Evolutionary conservation across 352 stramenopile species (phyloP).

Genomic region (Stramenopiles sp.): DNA sequence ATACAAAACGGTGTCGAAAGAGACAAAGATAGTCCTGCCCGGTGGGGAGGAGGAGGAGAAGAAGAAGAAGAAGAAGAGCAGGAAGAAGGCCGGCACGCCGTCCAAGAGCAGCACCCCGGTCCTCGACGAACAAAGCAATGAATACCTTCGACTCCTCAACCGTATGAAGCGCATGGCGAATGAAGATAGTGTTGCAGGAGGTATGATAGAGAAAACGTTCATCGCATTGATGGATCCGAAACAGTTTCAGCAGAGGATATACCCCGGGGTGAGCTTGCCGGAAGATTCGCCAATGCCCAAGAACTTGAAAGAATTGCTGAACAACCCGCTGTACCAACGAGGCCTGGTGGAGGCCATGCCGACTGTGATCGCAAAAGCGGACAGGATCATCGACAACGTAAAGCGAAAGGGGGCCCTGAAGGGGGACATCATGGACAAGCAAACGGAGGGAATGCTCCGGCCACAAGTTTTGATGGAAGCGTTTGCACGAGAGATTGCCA

Average conservation of each 20-base stretch:
- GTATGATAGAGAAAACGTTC: slow-evolving; percentile 46
- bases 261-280: slow-evolving; percentile 40
- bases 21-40: slow-evolving; percentile 20
- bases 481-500: slow-evolving; percentile 48
- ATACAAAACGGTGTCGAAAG: slow-evolving; percentile 42
- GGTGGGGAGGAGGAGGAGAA: slow-evolving; percentile 14
- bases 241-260: slow-evolving; percentile 51
- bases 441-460: slow-evolving; percentile 39
- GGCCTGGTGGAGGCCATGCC: slow-evolving; percentile 52
- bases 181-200: slow-evolving; percentile 13
- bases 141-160: no score
- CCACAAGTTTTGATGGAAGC: slow-evolving; percentile 55
- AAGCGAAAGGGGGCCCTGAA: slow-evolving; percentile 42
- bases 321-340: slow-evolving; percentile 50
- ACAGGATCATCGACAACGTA: slow-evolving; percentile 48
- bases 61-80: slow-evolving; percentile 23
- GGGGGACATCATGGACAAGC: slow-evolving; percentile 47
- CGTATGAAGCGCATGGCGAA: no score
- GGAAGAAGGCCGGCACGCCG: slow-evolving; percentile 26
- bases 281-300: slow-evolving; percentile 39
- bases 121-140: no score
- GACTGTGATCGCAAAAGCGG: slow-evolving; percentile 45
- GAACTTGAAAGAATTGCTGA: slow-evolving; percentile 43
- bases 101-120: no score
- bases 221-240: slow-evolving; percentile 37